Conservation (phyloP, 2,329 filamentous ascomycete genomes). For the Curvularia hawaiiensis region DNA sequence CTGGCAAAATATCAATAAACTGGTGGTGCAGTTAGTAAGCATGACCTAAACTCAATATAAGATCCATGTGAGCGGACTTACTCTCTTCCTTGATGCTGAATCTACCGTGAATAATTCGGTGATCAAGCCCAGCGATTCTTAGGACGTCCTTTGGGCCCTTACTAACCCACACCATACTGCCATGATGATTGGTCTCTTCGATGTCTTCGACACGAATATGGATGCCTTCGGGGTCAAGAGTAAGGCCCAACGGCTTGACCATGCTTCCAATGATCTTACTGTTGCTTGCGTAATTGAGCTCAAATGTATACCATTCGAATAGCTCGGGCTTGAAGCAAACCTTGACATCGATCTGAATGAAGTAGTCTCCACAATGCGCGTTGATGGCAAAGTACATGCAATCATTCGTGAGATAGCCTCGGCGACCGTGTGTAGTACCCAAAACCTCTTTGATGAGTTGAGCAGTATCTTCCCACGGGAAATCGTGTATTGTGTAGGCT, state of each 20-base stretch:
- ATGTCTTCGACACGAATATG: neutral
- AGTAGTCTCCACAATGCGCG: neutral
- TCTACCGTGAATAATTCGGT: neutral
- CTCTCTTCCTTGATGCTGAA: neutral
- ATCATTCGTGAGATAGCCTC: neutral
- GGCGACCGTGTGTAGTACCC: neutral
- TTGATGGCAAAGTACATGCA: neutral
- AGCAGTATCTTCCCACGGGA: neutral
- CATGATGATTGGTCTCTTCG: neutral
- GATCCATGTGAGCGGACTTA: neutral
- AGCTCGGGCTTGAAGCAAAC: neutral
- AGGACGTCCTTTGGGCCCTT: neutral
- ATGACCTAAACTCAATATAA: too few species aligned
- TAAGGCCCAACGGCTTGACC: neutral
- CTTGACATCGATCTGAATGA: neutral
- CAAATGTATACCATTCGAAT: neutral
- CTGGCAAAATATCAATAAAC: neutral
- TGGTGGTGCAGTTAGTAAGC: neutral
- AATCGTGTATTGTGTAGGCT: neutral
- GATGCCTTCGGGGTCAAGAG: neutral
- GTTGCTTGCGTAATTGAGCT: neutral
- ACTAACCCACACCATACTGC: neutral
- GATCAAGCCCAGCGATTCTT: neutral
- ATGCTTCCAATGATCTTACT: neutral
- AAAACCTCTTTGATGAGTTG: neutral